These are phyloP conservation scores for Castanopsis chinensis DNA, from an alignment of 306 rosid genomes.

Conservation along the genomic window DNA sequence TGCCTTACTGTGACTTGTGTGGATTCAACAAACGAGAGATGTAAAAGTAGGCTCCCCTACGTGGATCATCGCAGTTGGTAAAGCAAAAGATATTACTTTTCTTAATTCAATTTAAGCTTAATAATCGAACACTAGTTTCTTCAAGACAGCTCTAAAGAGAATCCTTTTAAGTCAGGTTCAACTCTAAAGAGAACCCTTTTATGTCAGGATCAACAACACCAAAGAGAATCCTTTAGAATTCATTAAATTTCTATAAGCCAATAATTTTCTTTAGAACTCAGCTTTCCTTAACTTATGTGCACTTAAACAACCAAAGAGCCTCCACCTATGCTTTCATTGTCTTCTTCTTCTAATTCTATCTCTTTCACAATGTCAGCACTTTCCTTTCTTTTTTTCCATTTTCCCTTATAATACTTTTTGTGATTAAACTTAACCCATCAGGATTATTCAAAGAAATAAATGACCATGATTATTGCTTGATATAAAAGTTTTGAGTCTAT, in stretches of 20 bases:
- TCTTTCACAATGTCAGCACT: not conserved
- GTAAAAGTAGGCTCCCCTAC: slow-evolving; percentile 52
- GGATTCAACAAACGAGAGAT: slow-evolving; percentile 13
- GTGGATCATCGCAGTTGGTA: slow-evolving; percentile 32
- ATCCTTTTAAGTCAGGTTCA: slow-evolving; percentile 9
- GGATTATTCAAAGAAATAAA: slow-evolving; percentile 1
- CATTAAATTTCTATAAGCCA: slow-evolving; percentile 6
- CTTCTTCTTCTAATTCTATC: slow-evolving; percentile 19
- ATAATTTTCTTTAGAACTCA: slow-evolving; percentile 1
- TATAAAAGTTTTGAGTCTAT: slow-evolving; percentile 1
- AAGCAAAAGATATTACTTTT: slow-evolving; percentile 35
- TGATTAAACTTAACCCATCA: not conserved
- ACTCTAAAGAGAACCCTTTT: not conserved
- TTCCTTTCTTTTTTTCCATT: slow-evolving; percentile 6
- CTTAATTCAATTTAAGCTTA: slow-evolving; percentile 3
- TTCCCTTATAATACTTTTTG: not conserved
- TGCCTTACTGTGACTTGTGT: slow-evolving; percentile 1
- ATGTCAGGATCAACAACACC: too few relatives aligned
- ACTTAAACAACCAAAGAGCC: slow-evolving; percentile 1
- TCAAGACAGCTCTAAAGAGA: slow-evolving; percentile 34
- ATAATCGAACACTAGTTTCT: slow-evolving; percentile 19
- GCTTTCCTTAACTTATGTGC: slow-evolving; percentile 22
- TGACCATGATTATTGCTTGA: slow-evolving; percentile 12
- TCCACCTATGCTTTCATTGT: slow-evolving; percentile 1
- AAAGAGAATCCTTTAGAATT: not conserved